phyloP scores from a whole-genome alignment of 441 rosid genomes.

The Erodium texanum region DNA sequence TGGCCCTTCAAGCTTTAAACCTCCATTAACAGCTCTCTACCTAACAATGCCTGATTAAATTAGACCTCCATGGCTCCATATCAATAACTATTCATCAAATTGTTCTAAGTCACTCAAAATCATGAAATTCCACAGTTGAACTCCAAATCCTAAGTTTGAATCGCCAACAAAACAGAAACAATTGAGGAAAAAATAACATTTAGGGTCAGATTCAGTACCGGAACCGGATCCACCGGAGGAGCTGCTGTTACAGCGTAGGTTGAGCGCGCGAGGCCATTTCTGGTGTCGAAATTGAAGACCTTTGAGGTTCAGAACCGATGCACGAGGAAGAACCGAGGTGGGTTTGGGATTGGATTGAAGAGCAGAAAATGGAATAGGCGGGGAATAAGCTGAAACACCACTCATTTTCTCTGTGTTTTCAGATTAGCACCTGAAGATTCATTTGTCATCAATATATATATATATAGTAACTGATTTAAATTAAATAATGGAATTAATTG shows the following conservation, averaged over 20 bases:
- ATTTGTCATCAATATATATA: too few species aligned
- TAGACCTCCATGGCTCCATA: background rate
- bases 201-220: constrained; percentile 19
- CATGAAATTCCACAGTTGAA: background rate
- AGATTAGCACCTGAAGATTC: background rate
- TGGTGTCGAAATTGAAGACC: constrained; percentile 20
- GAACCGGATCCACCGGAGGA: constrained; percentile 40
- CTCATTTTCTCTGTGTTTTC: constrained; percentile 21
- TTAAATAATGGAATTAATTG: too few species aligned
- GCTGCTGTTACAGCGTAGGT: constrained; percentile 34
- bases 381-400: constrained; percentile 18
- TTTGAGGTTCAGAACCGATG: constrained; percentile 20
- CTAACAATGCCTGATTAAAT: background rate
- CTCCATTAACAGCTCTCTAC: background rate
- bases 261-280: constrained; percentile 13
- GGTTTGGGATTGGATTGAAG: constrained; percentile 16
- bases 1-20: background rate
- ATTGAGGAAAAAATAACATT: background rate
- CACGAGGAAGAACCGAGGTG: constrained; percentile 14
- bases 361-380: constrained; percentile 13
- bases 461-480: too few species aligned
- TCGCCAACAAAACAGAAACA: background rate
- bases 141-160: background rate
- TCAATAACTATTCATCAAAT: background rate
- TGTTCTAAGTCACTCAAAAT: too few species aligned